Evolutionary conservation across 306 rosid genomes (phyloP).

Genomic region (Fragaria iinumae): DNA sequence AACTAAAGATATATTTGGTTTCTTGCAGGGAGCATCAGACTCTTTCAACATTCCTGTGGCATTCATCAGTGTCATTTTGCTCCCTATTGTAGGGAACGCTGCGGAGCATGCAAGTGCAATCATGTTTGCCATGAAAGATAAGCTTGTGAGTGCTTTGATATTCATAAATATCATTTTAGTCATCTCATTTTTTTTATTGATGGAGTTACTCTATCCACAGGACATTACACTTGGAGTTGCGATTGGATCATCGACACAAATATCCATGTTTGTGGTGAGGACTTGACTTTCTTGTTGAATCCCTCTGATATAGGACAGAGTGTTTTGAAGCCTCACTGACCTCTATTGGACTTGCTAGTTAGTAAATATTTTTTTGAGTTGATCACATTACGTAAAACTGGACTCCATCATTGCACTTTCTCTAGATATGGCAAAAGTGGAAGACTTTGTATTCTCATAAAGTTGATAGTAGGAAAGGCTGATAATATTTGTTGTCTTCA

Average conservation of each 20-base stretch:
- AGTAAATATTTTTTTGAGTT: neutral
- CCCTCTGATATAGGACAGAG: neutral
- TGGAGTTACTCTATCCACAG: slow-evolving; percentile 40
- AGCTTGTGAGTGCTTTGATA: slow-evolving; percentile 72
- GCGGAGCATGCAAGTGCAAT: slow-evolving; percentile 85
- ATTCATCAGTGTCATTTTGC: slow-evolving; percentile 85
- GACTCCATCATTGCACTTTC: neutral
- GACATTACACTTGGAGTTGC: slow-evolving; percentile 94
- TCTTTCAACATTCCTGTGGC: slow-evolving; percentile 75
- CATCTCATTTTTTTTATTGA: slow-evolving; percentile 27
- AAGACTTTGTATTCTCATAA: neutral
- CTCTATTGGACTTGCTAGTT: neutral
- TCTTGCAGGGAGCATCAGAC: slow-evolving; percentile 84
- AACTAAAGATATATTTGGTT: slow-evolving; percentile 20
- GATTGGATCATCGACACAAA: slow-evolving; percentile 89
- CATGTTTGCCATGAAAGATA: slow-evolving; percentile 94
- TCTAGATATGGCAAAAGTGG: neutral
- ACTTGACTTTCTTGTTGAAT: slow-evolving; percentile 14
- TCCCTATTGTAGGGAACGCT: slow-evolving; percentile 79
- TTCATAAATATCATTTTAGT: neutral
- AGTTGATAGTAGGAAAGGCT: neutral
- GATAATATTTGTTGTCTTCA: slow-evolving; percentile 13
- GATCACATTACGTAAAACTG: neutral
- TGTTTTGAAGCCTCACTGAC: neutral
- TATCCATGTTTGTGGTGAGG: slow-evolving; percentile 93